Conservation (phyloP, 352 stramenopile genomes). For the Thraustochytrium aureum region DNA sequence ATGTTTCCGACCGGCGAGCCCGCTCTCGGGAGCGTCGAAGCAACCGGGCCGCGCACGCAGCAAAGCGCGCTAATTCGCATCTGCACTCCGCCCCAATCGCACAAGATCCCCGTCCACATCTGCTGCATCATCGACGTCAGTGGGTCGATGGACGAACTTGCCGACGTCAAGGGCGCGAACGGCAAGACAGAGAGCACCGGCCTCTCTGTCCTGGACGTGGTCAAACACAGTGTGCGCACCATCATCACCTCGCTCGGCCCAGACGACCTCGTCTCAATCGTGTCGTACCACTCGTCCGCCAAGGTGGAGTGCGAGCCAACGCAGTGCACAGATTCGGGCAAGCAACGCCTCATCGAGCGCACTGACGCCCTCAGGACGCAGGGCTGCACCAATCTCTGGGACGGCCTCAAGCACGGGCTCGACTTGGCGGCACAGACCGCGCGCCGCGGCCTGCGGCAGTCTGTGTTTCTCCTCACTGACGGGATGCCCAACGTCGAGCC, state of each 20-base stretch:
- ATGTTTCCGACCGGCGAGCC: too few species aligned
- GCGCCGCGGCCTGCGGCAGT: not conserved
- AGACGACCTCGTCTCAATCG: constrained; percentile 54
- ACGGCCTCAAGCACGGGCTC: constrained; percentile 56
- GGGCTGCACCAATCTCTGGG: constrained; percentile 59
- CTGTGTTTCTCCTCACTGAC: constrained; percentile 57
- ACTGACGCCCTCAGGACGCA: constrained; percentile 51
- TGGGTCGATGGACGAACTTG: constrained; percentile 55
- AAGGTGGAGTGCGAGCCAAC: constrained; percentile 28
- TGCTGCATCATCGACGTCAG: constrained; percentile 58
- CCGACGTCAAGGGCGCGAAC: constrained; percentile 28
- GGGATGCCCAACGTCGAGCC: constrained; percentile 56
- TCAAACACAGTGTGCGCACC: constrained; percentile 58
- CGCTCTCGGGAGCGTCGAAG: too few species aligned
- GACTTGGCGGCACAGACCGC: constrained; percentile 28
- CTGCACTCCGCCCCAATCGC: too few species aligned
- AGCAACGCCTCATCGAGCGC: not conserved
- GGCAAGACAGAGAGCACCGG: constrained; percentile 31
- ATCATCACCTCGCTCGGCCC: constrained; percentile 50
- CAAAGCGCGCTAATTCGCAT: too few species aligned
- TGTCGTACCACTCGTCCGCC: constrained; percentile 52
- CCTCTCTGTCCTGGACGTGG: constrained; percentile 57
- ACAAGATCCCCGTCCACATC: constrained; percentile 28
- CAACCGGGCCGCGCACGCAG: too few species aligned
- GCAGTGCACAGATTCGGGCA: not conserved